Evolutionary conservation across 1,284 basidiomycete species (phyloP), one percentile per base, ranked within the genome.

Genomic region (Stereum hirsutum): DNA sequence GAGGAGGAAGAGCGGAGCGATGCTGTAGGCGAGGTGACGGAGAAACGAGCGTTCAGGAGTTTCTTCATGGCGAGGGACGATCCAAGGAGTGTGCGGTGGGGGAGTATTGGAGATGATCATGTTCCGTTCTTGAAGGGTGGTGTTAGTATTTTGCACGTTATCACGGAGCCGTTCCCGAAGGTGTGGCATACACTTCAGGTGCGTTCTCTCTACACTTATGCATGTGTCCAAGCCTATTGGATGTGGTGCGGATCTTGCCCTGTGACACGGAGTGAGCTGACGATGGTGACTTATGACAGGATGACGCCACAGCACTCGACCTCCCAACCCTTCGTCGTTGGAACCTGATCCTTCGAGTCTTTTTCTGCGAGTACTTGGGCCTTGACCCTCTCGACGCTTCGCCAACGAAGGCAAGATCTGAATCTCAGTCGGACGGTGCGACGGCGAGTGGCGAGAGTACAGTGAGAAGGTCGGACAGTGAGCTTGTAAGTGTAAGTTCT

Each of bases 101-200:
- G 77, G 1, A 82, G 81, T 37, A 85, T 98, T 46, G 89, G 81
- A 33, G 96, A 99, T 61, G 96, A 99, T 64, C 96, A 99, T 61
- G 61, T 92, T 21, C 96, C 96, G 12, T 99, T 99, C 65, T 56
- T 96, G 35, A 62, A 69, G 28, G 64, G 71, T 42, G 96, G 95
- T 5, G 93, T 99, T 15, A 90, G 81, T 45, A 68, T 98, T 39
- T 63, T 99, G 49, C 96, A 99, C 60, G 58, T 99, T 40, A 99
- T 99, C 47, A 66, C 94, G 0, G 77, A 76, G 33, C 93, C 90
- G 0, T 99, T 99, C 60, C 96, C 96, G 0, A 48, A 41, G 2
- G 93, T 96, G 5, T 98, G 95, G 96, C 96, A 98, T 62, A 85
- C 74, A 12, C 58, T 92, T 23, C 59, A 57, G 45, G 89, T 90